These are phyloP conservation scores for Musa balbisiana DNA, from an alignment of 202 grass and related monocot genomes.

Conservation along the genomic window DNA sequence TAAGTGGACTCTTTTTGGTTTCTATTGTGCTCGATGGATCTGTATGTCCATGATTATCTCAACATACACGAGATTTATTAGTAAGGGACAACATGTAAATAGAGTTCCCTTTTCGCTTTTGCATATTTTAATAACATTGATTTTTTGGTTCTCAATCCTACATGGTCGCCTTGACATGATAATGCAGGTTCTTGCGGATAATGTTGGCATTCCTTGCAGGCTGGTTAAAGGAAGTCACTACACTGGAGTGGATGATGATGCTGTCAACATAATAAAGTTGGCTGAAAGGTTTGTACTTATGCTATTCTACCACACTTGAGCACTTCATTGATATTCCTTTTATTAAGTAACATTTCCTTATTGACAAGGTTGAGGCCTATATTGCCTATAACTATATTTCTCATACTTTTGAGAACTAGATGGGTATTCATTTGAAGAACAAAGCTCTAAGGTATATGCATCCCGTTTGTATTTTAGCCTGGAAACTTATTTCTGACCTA, in stretches of 20 bases:
- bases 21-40: background rate
- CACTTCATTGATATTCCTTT: conserved; percentile 15
- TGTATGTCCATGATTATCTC: background rate
- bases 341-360: background rate
- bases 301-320: conserved; percentile 9
- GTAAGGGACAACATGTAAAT: background rate
- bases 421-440: background rate
- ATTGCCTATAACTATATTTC: background rate
- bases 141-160: conserved; percentile 1
- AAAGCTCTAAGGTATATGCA: background rate
- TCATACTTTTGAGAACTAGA: background rate
- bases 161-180: background rate
- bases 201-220: conserved; percentile 89
- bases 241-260: conserved; percentile 89
- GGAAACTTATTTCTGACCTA: too few species aligned
- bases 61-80: background rate
- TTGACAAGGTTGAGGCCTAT: background rate
- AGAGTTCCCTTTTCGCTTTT: background rate
- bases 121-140: background rate
- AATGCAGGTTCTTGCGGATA: conserved; percentile 88
- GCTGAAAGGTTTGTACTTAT: conserved; percentile 58
- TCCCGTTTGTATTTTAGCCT: too few species aligned
- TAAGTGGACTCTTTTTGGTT: background rate
- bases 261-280: conserved; percentile 96
- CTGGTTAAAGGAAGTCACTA: conserved; percentile 99